These are phyloP conservation scores for Cryphonectria carpinicola DNA, from an alignment of 2,329 filamentous ascomycete species.

Conservation along the genomic window DNA sequence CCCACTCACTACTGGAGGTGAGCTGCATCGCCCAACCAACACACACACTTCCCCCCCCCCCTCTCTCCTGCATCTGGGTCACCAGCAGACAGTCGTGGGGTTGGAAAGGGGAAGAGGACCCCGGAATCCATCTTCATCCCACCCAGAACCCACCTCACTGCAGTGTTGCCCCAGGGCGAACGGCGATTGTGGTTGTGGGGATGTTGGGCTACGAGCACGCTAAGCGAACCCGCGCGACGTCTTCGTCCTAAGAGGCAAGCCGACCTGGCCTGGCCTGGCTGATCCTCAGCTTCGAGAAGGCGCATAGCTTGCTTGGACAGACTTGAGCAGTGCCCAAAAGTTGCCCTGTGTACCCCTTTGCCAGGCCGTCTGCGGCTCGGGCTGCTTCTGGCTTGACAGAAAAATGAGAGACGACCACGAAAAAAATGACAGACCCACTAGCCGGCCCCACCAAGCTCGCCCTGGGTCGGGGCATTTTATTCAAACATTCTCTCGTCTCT, in stretches of 20 bases:
- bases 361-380: background rate
- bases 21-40: background rate
- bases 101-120: constrained; percentile 15
- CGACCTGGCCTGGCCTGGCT: background rate
- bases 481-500: background rate
- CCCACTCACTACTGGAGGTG: background rate
- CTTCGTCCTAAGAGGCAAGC: constrained; percentile 4
- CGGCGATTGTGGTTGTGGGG: constrained; percentile 11
- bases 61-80: constrained; percentile 4
- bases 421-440: background rate
- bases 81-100: constrained; percentile 8
- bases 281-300: background rate
- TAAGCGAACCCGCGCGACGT: constrained; percentile 11
- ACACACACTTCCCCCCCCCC: background rate
- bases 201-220: background rate
- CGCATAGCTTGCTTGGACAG: background rate
- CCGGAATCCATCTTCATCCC: constrained; percentile 9
- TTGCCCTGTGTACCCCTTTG: too few species aligned
- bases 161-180: constrained; percentile 11
- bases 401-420: background rate
- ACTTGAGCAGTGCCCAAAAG: background rate
- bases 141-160: constrained; percentile 4
- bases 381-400: background rate
- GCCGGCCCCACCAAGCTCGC: background rate
- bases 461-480: background rate